Evolutionary conservation across 2,329 filamentous ascomycete genomes (phyloP).

Genomic region (Helotiales sp.): DNA sequence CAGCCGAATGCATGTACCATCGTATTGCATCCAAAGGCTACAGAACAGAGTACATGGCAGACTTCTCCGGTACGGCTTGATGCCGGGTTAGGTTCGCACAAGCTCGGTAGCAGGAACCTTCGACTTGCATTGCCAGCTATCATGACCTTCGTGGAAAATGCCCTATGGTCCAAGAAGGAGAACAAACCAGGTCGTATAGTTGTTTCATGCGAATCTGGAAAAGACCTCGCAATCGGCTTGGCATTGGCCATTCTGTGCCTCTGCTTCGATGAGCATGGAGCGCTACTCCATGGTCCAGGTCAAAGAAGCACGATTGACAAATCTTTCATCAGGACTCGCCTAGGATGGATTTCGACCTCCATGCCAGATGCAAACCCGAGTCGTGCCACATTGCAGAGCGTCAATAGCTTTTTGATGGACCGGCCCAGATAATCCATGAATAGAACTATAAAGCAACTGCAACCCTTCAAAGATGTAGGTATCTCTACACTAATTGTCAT

Average conservation of each 20-base stretch:
- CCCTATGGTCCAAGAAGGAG: neutral
- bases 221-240: slow-evolving; percentile 76
- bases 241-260: slow-evolving; percentile 76
- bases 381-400: slow-evolving; percentile 81
- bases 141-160: slow-evolving; percentile 19
- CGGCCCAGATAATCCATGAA: slow-evolving; percentile 10
- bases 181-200: slow-evolving; percentile 40
- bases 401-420: slow-evolving; percentile 85
- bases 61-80: slow-evolving; percentile 42
- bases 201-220: slow-evolving; percentile 74
- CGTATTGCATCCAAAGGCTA: slow-evolving; percentile 43
- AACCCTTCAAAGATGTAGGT: too few relatives aligned
- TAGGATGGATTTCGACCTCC: slow-evolving; percentile 80
- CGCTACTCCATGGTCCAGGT: slow-evolving; percentile 17
- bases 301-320: slow-evolving; percentile 59
- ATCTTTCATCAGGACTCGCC: slow-evolving; percentile 69
- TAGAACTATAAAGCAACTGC: too few relatives aligned
- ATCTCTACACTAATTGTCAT: too few relatives aligned
- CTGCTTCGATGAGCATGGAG: slow-evolving; percentile 66
- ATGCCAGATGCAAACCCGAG: slow-evolving; percentile 82
- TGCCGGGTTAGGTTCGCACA: slow-evolving; percentile 69
- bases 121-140: slow-evolving; percentile 62
- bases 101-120: slow-evolving; percentile 81
- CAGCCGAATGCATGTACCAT: slow-evolving; percentile 33
- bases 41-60: slow-evolving; percentile 45